phyloP scores from a whole-genome alignment of 345 rosid species.

The Erucastrum elatum region DNA sequence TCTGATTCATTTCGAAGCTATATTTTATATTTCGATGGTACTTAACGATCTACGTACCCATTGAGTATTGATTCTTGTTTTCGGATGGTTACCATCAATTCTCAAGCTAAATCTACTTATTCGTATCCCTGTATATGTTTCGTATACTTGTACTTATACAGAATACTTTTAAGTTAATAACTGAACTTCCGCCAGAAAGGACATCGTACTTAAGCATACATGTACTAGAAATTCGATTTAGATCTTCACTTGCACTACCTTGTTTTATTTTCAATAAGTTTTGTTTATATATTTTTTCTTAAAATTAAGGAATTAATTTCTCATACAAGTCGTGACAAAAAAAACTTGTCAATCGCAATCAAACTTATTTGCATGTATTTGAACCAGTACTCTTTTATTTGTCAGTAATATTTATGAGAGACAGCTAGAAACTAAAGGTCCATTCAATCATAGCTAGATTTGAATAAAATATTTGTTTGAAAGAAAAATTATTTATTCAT shows the following conservation, averaged over 20 bases:
- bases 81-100: not conserved
- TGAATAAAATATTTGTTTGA: not conserved
- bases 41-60: not conserved
- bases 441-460: not conserved
- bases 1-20: not conserved
- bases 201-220: not conserved
- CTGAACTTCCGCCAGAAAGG: not conserved
- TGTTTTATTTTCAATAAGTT: not conserved
- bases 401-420: constrained; percentile 7
- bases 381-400: not conserved
- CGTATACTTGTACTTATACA: not conserved
- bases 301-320: not conserved
- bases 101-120: not conserved
- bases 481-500: not conserved
- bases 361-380: constrained; percentile 1
- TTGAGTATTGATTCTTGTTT: not conserved
- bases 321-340: constrained; percentile 2
- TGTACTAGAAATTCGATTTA: not conserved
- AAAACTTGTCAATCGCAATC: not conserved
- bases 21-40: not conserved
- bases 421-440: not conserved
- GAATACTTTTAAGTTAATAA: not conserved
- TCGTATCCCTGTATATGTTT: not conserved
- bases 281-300: not conserved
- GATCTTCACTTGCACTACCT: not conserved